These are phyloP conservation scores for Mitragyna speciosa DNA, from an alignment of 257 asterid species.

Conservation along the genomic window DNA sequence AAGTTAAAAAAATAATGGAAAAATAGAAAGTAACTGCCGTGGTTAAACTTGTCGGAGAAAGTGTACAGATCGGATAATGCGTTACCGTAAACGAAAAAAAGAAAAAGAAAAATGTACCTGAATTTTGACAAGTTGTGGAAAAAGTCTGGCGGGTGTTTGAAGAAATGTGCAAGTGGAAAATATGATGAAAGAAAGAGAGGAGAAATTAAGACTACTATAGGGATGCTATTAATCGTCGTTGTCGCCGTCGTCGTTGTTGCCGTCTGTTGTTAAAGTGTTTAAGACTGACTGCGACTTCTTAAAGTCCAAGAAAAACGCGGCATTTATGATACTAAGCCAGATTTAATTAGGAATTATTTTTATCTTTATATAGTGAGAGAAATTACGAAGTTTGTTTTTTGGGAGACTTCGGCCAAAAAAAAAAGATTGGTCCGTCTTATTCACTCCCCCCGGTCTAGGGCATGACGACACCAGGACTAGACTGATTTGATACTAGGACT, in stretches of 20 bases:
- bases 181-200: not conserved
- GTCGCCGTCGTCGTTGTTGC: not conserved
- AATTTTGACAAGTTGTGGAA: not conserved
- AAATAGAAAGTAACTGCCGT: not conserved
- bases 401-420: not conserved
- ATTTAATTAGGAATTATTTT: too few relatives aligned
- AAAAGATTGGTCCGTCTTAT: too few relatives aligned
- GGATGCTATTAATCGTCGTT: too few relatives aligned
- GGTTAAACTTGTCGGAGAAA: not conserved
- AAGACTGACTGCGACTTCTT: not conserved
- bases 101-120: not conserved
- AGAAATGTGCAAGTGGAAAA: not conserved
- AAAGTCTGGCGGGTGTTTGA: not conserved
- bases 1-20: not conserved
- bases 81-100: not conserved
- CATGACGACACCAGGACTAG: too few relatives aligned
- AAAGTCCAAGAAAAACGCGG: not conserved
- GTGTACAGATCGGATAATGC: constrained; percentile 2
- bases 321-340: too few relatives aligned
- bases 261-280: not conserved
- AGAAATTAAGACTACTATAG: too few relatives aligned
- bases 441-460: too few relatives aligned
- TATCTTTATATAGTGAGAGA: too few relatives aligned
- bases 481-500: too few relatives aligned
- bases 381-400: not conserved